Percentiles rank a stretch among this genome's conserved stretches.
These are phyloP conservation scores for Tetraselmis striata DNA, from an alignment of 139 green algal genomes.

Conservation along the genomic window DNA sequence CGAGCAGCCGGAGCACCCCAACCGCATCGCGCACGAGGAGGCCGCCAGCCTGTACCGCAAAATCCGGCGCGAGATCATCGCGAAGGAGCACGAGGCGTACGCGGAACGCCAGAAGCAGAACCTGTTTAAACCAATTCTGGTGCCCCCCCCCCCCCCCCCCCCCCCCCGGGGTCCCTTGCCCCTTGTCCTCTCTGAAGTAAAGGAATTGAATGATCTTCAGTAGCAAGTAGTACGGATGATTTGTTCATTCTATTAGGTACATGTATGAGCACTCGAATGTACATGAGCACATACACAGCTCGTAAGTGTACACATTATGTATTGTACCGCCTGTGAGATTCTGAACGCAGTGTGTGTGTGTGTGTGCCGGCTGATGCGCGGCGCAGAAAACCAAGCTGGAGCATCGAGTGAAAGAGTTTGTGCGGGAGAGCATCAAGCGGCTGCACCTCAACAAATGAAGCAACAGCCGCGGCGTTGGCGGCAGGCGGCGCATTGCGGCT, in stretches of 20 bases:
- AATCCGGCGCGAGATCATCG: background rate
- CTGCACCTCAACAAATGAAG: background rate
- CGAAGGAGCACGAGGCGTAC: constrained; percentile 12
- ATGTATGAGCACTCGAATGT: too few relatives aligned
- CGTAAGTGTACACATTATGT: background rate
- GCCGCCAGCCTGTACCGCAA: constrained; percentile 30
- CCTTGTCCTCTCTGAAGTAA: background rate
- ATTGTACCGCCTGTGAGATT: background rate
- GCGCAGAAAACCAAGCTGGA: background rate
- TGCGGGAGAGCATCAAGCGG: background rate
- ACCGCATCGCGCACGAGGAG: constrained; percentile 37
- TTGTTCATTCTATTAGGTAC: too few relatives aligned
- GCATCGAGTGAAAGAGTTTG: background rate
- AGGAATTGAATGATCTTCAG: background rate
- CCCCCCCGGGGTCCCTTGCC: background rate
- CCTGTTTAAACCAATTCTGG: background rate
- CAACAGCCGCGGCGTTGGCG: too few relatives aligned
- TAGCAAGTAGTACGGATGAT: background rate
- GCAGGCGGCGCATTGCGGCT: too few relatives aligned
- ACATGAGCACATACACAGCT: too few relatives aligned
- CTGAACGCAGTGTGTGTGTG: too few relatives aligned
- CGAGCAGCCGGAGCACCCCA: constrained; percentile 53
- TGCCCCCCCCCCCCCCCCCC: background rate
- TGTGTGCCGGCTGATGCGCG: background rate
- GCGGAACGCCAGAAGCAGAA: background rate